These are phyloP conservation scores for Beta vulgaris DNA, from an alignment of 148 eudicot genomes.

Conservation along the genomic window DNA sequence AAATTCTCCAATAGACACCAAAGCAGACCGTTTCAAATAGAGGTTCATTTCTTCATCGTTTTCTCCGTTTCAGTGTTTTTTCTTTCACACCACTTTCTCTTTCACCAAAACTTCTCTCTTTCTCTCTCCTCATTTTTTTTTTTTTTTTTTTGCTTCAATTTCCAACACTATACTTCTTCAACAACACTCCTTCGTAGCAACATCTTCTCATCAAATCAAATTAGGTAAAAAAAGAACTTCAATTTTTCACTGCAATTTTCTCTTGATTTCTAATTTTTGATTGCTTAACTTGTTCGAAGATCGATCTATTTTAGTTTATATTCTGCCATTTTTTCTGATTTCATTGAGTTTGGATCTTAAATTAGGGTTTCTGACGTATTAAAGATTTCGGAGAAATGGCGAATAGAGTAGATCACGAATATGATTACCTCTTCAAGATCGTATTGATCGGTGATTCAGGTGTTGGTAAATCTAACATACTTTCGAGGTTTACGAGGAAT, in stretches of 20 bases:
- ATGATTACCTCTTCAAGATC: slow-evolving; percentile 71
- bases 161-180: slow-evolving; percentile 2
- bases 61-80: slow-evolving; percentile 28
- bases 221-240: background rate
- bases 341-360: slow-evolving; percentile 34
- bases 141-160: slow-evolving; percentile 1
- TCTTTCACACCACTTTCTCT: background rate
- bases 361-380: slow-evolving; percentile 26
- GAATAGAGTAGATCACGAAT: slow-evolving; percentile 67
- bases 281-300: background rate
- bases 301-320: background rate
- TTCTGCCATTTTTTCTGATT: background rate
- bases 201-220: no score
- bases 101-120: background rate
- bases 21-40: slow-evolving; percentile 27
- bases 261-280: background rate
- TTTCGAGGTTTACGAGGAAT: slow-evolving; percentile 68
- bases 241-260: background rate
- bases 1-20: background rate
- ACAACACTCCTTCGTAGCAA: background rate
- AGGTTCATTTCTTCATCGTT: slow-evolving; percentile 25
- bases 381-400: slow-evolving; percentile 38
- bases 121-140: background rate
- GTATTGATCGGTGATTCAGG: slow-evolving; percentile 76
- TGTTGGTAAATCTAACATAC: slow-evolving; percentile 70